Evolutionary conservation across 2,329 filamentous ascomycete species (phyloP), one percentile per base, ranked within the genome.

Genomic region (Rasamsonia emersonii): DNA sequence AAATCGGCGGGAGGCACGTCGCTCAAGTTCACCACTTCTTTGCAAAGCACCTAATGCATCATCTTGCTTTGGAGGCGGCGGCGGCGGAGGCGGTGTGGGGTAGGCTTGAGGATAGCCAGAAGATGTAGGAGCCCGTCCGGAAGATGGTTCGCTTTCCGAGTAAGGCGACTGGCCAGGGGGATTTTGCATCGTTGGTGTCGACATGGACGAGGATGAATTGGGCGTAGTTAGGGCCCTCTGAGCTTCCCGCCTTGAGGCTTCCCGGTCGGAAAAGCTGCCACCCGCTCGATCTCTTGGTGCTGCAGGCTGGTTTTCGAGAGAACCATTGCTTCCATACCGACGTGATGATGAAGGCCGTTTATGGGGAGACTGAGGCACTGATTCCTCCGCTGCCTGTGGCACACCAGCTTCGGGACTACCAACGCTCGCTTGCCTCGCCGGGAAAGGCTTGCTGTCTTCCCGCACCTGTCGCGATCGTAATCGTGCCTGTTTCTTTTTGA

Each of bases 401-500:
- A 67, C 49, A 24, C 54, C 61, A 8, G 58, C 55, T 30, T 56
- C 54, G 37, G 59, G 32, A 18, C 33, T 68, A 18, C 65, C 65
- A 2, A 62, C 56, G 40, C 59, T 70, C 51, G 49, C 60, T 47
- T 61, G 68, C 46, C 53, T 61, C 46, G 45, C 54, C 5, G 58
- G 46, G 16, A 48, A 36, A 36, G 41, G 31, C 33, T 62, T 58
- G 32, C 55, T 65, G 32, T 74, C 62, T 33, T 71, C 67, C 43
- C 64, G 61, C 33, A 65, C 60, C 37, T 67, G 67, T 38, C 71
- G 68, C 40, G 75, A 73, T 26, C 76, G 67, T 49, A 98, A 62
- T 49, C 86, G 85, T 52, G 93, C 88, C 55, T 98, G 91, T 59
- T 98, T 98, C 59, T 89, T 81, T 67, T 98, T 98, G 42, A 98